These are phyloP conservation scores for Paramecium caudatum DNA, from an alignment of 73 alveolate genomes.

Conservation along the genomic window DNA sequence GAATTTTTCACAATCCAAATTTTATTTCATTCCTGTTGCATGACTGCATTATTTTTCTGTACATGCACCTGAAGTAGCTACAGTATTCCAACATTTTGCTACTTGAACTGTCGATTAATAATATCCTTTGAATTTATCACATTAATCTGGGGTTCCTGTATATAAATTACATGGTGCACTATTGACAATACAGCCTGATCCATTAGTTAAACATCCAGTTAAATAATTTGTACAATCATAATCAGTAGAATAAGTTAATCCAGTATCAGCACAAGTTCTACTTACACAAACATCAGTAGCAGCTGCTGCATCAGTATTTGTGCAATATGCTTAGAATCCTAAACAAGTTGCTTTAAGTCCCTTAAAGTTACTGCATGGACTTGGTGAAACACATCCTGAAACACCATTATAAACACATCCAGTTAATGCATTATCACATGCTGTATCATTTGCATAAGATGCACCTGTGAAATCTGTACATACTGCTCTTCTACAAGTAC, in stretches of 20 bases:
- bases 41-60: background rate
- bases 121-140: constrained; percentile 52
- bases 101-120: too few species aligned
- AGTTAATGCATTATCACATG: background rate
- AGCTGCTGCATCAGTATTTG: background rate
- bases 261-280: constrained; percentile 8
- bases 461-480: constrained; percentile 43
- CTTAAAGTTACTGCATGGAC: background rate
- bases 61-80: constrained; percentile 26
- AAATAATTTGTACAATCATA: constrained; percentile 10
- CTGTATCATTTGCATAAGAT: background rate
- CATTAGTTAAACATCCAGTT: constrained; percentile 63
- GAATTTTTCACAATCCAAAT: background rate
- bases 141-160: constrained; percentile 29
- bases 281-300: background rate
- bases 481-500: background rate
- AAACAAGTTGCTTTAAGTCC: background rate
- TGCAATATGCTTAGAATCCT: background rate
- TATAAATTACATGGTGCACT: constrained; percentile 1
- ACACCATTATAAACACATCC: constrained; percentile 52
- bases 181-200: constrained; percentile 36
- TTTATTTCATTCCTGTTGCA: background rate
- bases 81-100: constrained; percentile 43
- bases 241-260: background rate
- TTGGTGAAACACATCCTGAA: background rate